phyloP scores from a whole-genome alignment of 2,329 filamentous ascomycete genomes.

The Drechslerella coelobrocha region DNA sequence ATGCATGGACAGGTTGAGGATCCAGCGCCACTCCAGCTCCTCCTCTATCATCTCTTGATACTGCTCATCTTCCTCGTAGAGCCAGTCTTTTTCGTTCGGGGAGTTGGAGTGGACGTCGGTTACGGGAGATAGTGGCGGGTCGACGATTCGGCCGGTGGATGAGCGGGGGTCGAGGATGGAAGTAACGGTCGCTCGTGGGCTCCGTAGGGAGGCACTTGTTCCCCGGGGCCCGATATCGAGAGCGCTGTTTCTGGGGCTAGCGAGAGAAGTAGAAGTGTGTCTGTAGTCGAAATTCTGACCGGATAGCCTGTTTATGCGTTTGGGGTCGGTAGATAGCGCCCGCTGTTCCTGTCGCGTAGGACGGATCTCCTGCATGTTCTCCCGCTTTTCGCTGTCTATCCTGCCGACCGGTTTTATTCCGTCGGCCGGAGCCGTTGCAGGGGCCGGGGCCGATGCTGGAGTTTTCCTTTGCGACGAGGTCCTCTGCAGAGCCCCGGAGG shows the following conservation, averaged over 20 bases:
- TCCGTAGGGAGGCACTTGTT: conserved; percentile 38
- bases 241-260: conserved; percentile 34
- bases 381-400: conserved; percentile 44
- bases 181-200: conserved; percentile 42
- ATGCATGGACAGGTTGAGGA: conserved; percentile 97
- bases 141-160: conserved; percentile 15
- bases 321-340: conserved; percentile 38
- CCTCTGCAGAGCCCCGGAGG: conserved; percentile 32
- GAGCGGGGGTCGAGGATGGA: conserved; percentile 47
- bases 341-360: conserved; percentile 48
- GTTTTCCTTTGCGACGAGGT: conserved; percentile 30
- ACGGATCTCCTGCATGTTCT: conserved; percentile 43
- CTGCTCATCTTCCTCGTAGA: conserved; percentile 47
- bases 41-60: conserved; percentile 73
- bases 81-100: conserved; percentile 39
- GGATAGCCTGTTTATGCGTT: conserved; percentile 39
- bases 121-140: conserved; percentile 35
- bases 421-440: conserved; percentile 14
- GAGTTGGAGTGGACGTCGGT: conserved; percentile 43
- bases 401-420: conserved; percentile 31
- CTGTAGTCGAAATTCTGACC: conserved; percentile 48
- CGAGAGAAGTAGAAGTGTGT: conserved; percentile 40
- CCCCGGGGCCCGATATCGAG: conserved; percentile 31
- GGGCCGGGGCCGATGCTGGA: conserved; percentile 4
- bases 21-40: conserved; percentile 89